A percentile compares a stretch with the other conserved stretches of the same genome.
Evolutionary conservation across 2,329 filamentous ascomycete species (phyloP).

Genomic region (Pyricularia pennisetigena): DNA sequence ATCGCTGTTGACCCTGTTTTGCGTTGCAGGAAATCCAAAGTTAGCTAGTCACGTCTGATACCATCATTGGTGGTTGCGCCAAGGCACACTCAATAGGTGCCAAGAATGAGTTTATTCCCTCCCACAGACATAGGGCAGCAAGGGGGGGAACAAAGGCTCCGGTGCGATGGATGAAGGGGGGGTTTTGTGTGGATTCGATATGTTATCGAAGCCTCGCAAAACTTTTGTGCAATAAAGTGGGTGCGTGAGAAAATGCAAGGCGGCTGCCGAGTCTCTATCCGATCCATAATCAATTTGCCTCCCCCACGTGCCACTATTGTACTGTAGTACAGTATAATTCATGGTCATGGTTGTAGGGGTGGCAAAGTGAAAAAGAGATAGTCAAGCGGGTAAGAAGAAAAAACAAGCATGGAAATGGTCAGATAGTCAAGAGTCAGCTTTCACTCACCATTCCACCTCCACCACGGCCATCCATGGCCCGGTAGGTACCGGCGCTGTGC

Average conservation of each 20-base stretch:
- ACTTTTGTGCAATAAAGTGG: not conserved
- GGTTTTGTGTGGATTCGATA: not conserved
- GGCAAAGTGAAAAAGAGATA: not conserved
- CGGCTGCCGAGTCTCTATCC: too few species aligned
- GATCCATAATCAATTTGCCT: too few species aligned
- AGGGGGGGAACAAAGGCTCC: not conserved
- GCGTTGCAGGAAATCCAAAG: not conserved
- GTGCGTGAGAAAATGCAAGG: not conserved
- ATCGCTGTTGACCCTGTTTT: conserved; percentile 57
- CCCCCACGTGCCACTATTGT: too few species aligned
- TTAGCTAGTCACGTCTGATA: not conserved
- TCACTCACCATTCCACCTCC: conserved; percentile 41
- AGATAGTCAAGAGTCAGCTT: not conserved
- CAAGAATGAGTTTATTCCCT: not conserved
- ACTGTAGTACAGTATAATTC: too few species aligned
- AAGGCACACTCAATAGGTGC: not conserved
- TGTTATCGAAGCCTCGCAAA: not conserved
- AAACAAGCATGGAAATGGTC: not conserved
- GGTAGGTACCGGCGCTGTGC: conserved; percentile 67
- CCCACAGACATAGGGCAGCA: not conserved
- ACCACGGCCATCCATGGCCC: conserved; percentile 60
- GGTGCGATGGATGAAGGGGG: not conserved
- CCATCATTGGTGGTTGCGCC: not conserved
- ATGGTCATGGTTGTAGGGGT: not conserved
- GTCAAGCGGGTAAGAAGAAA: not conserved